Evolutionary conservation across 1,284 basidiomycete genomes (phyloP).

Genomic region (Leucoagaricus sp.): DNA sequence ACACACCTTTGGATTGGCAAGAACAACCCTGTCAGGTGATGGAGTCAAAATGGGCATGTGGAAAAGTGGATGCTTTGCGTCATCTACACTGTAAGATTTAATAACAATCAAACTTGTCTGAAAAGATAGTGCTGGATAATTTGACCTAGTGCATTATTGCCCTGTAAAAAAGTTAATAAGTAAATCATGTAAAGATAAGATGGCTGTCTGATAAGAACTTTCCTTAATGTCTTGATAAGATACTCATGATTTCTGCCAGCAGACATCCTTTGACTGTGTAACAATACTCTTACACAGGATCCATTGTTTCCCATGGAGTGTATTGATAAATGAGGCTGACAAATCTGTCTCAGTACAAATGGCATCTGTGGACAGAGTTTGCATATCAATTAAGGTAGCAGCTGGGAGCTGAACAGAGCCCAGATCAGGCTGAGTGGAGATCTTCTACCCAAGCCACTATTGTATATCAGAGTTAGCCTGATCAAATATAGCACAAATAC

Average conservation of each 20-base stretch:
- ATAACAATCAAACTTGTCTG: too few relatives aligned
- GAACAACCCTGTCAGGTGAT: neutral
- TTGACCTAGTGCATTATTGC: neutral
- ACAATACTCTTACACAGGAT: neutral
- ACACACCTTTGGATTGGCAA: too few relatives aligned
- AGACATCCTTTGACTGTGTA: neutral
- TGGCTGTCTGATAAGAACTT: too few relatives aligned
- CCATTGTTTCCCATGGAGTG: neutral
- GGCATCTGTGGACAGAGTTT: too few relatives aligned
- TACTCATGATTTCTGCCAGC: neutral
- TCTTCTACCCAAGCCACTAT: neutral
- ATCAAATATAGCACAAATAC: neutral
- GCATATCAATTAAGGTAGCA: neutral
- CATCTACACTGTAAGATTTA: too few relatives aligned
- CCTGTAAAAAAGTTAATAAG: too few relatives aligned
- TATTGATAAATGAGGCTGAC: neutral
- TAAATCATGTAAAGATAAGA: too few relatives aligned
- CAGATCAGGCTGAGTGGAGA: too few relatives aligned
- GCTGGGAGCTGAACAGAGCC: too few relatives aligned
- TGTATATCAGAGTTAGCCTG: neutral
- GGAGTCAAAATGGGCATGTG: too few relatives aligned
- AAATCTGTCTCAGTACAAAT: neutral
- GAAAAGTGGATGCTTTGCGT: too few relatives aligned
- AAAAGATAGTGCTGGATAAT: too few relatives aligned
- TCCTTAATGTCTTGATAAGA: neutral